A percentile compares a stretch with the other conserved stretches of the same genome.
phyloP scores from a whole-genome alignment of 2,329 filamentous ascomycete genomes.

The Aspergillus sp. region DNA sequence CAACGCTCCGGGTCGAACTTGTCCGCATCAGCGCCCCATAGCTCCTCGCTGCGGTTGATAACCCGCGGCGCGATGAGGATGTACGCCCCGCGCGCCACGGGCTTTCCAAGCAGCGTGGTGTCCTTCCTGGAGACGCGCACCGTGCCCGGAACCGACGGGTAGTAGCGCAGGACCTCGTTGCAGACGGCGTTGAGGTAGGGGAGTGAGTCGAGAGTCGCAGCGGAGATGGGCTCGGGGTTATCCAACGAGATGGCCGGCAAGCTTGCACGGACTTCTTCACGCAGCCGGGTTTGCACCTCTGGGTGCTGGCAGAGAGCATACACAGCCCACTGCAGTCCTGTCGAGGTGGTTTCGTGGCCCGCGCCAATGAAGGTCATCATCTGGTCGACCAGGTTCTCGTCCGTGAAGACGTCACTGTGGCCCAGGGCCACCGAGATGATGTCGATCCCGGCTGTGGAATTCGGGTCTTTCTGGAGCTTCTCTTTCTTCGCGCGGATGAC shows the following conservation, averaged over 20 bases:
- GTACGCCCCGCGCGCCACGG: conserved; percentile 60
- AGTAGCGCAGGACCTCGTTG: conserved; percentile 66
- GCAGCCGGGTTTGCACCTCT: conserved; percentile 56
- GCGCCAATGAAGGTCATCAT: conserved; percentile 85
- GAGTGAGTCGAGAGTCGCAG: conserved; percentile 55
- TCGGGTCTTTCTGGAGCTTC: conserved; percentile 28
- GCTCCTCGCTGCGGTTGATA: conserved; percentile 56
- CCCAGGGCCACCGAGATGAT: conserved; percentile 73
- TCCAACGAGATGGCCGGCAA: conserved; percentile 47
- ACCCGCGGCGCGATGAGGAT: conserved; percentile 57
- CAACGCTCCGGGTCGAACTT: conserved; percentile 74
- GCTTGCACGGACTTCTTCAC: conserved; percentile 54
- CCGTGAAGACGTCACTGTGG: conserved; percentile 59
- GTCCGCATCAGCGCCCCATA: conserved; percentile 69
- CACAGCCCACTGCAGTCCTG: conserved; percentile 64
- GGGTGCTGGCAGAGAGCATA: conserved; percentile 60
- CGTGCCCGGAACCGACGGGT: conserved; percentile 62
- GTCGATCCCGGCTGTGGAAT: conserved; percentile 45
- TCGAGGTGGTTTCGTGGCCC: conserved; percentile 70
- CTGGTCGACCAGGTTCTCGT: conserved; percentile 76
- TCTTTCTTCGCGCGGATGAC: conserved; percentile 63
- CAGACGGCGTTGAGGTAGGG: conserved; percentile 73
- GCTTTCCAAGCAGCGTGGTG: conserved; percentile 55
- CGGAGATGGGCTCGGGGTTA: conserved; percentile 57
- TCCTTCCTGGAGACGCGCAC: conserved; percentile 56